Evolutionary conservation across 768 basidiomycete genomes (phyloP).

Genomic region (Albatrellus ellisii): DNA sequence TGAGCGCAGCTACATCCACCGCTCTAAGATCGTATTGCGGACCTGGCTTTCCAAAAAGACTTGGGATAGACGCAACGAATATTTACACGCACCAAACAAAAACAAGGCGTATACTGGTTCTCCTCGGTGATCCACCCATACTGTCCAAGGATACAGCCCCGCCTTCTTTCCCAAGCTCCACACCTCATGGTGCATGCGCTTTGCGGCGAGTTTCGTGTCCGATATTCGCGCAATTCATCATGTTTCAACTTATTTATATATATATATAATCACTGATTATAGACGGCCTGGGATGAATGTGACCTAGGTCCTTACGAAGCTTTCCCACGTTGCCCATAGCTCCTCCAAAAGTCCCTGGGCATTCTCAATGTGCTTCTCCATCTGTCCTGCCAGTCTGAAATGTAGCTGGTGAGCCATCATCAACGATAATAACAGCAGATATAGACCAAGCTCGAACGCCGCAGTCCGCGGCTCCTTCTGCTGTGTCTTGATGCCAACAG

Average conservation of each 20-base stretch:
- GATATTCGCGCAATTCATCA: conserved; percentile 70
- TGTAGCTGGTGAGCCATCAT: background rate
- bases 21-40: conserved; percentile 70
- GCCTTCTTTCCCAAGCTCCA: conserved; percentile 49
- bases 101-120: conserved; percentile 46
- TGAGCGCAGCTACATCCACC: conserved; percentile 46
- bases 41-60: conserved; percentile 74
- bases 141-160: conserved; percentile 61
- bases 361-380: conserved; percentile 55
- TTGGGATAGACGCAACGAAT: conserved; percentile 2
- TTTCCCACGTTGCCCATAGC: too few species aligned
- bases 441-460: conserved; percentile 70
- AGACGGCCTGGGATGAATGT: conserved; percentile 35
- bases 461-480: conserved; percentile 88
- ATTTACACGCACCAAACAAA: background rate
- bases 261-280: conserved; percentile 68
- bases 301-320: conserved; percentile 26
- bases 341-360: conserved; percentile 35
- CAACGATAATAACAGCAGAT: background rate
- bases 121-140: conserved; percentile 86
- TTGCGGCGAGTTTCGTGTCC: conserved; percentile 52
- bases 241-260: conserved; percentile 83
- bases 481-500: conserved; percentile 66
- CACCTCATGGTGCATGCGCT: conserved; percentile 57
- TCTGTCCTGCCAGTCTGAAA: conserved; percentile 43